Evolutionary conservation across 345 rosid genomes (phyloP).

Genomic region (Zanthoxylum bungeanum): DNA sequence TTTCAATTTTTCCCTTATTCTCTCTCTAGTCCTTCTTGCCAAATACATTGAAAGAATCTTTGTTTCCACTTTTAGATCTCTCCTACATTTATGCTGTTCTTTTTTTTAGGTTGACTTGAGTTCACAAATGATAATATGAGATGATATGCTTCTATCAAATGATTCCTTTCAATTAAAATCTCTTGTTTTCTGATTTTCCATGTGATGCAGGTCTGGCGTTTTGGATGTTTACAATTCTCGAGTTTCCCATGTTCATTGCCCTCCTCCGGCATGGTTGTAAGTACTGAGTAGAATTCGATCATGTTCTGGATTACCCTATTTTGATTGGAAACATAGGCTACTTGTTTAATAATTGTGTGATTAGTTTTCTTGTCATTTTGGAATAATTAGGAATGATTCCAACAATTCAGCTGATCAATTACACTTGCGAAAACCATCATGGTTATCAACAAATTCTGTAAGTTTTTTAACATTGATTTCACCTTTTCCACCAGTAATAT

Average conservation of each 20-base stretch:
- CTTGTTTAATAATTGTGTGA: background rate
- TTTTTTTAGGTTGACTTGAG: background rate
- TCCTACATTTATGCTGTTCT: too few relatives aligned
- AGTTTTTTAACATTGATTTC: constrained; percentile 17
- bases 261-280: constrained; percentile 98
- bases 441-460: constrained; percentile 85
- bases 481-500: background rate
- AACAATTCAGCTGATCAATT: constrained; percentile 35
- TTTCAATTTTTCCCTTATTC: too few relatives aligned
- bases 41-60: too few relatives aligned
- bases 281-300: constrained; percentile 40
- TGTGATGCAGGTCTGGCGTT: constrained; percentile 80
- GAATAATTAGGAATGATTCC: constrained; percentile 47
- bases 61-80: too few relatives aligned
- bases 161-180: background rate
- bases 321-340: background rate
- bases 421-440: constrained; percentile 69
- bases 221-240: constrained; percentile 53
- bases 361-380: constrained; percentile 19
- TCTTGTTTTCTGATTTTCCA: background rate
- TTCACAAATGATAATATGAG: background rate
- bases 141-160: background rate
- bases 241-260: constrained; percentile 94
- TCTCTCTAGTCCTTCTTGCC: too few relatives aligned
- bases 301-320: background rate